These are phyloP conservation scores for Termitomyces titanicus DNA, from an alignment of 768 basidiomycete species.

Conservation along the genomic window DNA sequence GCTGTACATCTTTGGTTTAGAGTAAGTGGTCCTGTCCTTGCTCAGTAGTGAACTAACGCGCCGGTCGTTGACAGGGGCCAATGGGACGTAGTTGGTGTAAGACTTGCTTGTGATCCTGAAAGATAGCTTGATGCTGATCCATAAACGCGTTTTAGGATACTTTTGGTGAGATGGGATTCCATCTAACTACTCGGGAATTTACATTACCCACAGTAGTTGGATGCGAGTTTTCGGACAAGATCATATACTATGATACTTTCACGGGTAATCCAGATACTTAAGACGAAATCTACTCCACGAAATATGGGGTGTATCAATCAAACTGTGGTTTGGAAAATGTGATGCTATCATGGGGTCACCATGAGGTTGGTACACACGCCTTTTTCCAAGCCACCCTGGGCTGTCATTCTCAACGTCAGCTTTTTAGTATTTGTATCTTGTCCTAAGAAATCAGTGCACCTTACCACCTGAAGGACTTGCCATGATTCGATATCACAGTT, in stretches of 20 bases:
- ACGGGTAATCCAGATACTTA: constrained; percentile 63
- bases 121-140: too few species aligned
- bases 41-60: too few species aligned
- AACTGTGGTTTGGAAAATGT: constrained; percentile 83
- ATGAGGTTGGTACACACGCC: constrained; percentile 56
- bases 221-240: constrained; percentile 81
- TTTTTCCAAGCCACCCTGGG: too few species aligned
- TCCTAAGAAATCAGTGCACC: constrained; percentile 79
- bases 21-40: too few species aligned
- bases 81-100: constrained; percentile 91
- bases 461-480: constrained; percentile 78
- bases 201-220: constrained; percentile 60
- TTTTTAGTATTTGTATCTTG: constrained; percentile 76
- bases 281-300: constrained; percentile 67
- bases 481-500: constrained; percentile 94
- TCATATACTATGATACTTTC: constrained; percentile 79
- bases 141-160: constrained; percentile 45
- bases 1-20: constrained; percentile 74
- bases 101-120: background rate
- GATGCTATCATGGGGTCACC: constrained; percentile 90
- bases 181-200: constrained; percentile 5
- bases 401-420: too few species aligned
- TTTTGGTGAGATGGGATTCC: constrained; percentile 29
- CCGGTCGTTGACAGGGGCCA: too few species aligned
- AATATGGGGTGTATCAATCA: constrained; percentile 72